Conservation (phyloP, 345 rosid species). For the Aegle marmelos region DNA sequence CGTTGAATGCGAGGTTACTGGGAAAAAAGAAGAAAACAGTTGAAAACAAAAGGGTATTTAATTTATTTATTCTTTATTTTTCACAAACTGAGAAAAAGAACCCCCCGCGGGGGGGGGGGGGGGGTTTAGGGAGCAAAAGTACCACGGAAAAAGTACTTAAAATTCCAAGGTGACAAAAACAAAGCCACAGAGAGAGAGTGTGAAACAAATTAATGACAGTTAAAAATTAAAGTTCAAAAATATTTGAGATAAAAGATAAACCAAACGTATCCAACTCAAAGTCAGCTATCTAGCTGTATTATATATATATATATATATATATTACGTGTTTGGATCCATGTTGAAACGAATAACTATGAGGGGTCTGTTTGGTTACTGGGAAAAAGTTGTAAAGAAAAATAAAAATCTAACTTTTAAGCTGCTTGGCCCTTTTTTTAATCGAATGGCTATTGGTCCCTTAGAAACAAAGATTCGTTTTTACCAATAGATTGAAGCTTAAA, state of each 20-base stretch:
- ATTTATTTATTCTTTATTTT: too few species aligned
- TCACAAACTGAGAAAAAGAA: background rate
- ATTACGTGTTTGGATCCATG: conserved; percentile 9
- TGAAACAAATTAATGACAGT: background rate
- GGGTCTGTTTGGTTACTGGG: conserved; percentile 7
- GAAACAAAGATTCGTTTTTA: background rate
- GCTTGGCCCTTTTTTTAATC: background rate
- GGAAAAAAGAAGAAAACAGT: background rate
- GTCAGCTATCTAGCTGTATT: background rate
- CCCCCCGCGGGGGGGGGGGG: background rate
- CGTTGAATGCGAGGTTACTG: conserved; percentile 4
- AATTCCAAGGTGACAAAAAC: background rate
- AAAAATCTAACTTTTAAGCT: background rate
- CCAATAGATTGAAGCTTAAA: too few species aligned
- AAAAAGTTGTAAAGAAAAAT: background rate
- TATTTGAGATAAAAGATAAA: background rate
- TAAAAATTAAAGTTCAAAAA: background rate
- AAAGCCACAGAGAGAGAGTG: background rate
- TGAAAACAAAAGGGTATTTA: background rate
- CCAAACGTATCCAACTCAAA: background rate
- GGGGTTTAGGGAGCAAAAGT: background rate
- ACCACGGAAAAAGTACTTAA: conserved; percentile 30
- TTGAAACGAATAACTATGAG: background rate
- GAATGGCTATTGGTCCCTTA: background rate
- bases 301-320: too few species aligned